Conservation (phyloP, 83 land plant species). For the Picea engelmannii region DNA sequence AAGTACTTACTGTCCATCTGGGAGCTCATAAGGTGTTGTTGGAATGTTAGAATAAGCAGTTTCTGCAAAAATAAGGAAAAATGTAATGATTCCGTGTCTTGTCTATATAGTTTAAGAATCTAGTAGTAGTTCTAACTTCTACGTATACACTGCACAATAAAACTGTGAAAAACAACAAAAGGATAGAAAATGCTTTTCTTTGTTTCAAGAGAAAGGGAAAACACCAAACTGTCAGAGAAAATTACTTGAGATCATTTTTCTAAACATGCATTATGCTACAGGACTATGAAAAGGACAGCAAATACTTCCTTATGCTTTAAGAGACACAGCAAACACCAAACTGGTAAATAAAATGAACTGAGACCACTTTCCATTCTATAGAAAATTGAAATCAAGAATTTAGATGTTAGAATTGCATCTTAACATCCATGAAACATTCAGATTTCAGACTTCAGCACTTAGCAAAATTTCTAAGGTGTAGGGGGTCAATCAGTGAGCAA, state of each 20-base stretch:
- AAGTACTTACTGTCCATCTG: conserved; percentile 94
- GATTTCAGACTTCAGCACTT: too few relatives aligned
- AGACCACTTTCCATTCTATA: background rate
- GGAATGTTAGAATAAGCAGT: conserved; percentile 86
- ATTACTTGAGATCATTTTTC: background rate
- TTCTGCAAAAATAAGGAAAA: conserved; percentile 36
- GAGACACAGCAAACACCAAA: background rate
- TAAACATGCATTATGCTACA: too few relatives aligned
- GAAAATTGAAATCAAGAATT: background rate
- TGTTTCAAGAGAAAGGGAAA: background rate
- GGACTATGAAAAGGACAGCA: background rate
- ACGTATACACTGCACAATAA: background rate
- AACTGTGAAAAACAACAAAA: background rate
- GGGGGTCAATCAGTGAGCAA: too few relatives aligned
- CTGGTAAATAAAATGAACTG: background rate
- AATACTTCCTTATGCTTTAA: background rate
- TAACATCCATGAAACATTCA: too few relatives aligned
- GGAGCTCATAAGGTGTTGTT: conserved; percentile 94
- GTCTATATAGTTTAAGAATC: background rate
- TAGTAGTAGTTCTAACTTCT: background rate
- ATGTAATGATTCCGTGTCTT: background rate
- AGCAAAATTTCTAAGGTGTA: too few relatives aligned
- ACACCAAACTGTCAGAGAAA: background rate
- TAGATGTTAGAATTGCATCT: background rate
- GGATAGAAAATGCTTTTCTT: background rate